phyloP scores from a whole-genome alignment of 2,329 filamentous ascomycete species.

The Truncatella angustata region DNA sequence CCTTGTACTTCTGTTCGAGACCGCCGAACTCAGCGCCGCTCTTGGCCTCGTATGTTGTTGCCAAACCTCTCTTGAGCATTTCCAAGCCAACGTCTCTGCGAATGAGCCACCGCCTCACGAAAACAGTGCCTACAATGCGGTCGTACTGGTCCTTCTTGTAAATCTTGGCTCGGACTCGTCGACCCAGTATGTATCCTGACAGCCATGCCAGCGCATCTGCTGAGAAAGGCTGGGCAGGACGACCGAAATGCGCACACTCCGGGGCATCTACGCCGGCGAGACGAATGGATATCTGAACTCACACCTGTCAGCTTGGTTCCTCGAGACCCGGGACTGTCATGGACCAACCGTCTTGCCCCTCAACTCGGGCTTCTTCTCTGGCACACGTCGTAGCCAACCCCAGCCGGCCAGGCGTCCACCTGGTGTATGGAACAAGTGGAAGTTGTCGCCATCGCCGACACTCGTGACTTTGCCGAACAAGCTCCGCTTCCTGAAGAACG shows the following conservation, averaged over 20 bases:
- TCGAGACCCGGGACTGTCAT: neutral
- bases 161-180: constrained; percentile 77
- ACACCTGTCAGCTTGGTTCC: neutral
- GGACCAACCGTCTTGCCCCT: constrained; percentile 71
- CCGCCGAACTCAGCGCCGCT: constrained; percentile 84
- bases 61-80: constrained; percentile 82
- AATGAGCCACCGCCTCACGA: constrained; percentile 65
- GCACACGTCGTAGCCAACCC: constrained; percentile 84
- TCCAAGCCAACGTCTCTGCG: constrained; percentile 81
- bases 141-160: constrained; percentile 90
- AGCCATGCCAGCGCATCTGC: constrained; percentile 82
- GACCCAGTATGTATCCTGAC: constrained; percentile 66
- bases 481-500: constrained; percentile 71
- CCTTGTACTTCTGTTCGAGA: constrained; percentile 61
- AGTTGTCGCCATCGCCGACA: constrained; percentile 95
- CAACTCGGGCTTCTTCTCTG: constrained; percentile 64
- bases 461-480: constrained; percentile 85
- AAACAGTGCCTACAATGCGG: constrained; percentile 83
- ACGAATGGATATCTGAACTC: constrained; percentile 73
- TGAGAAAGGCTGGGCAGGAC: constrained; percentile 79
- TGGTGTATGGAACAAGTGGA: constrained; percentile 90
- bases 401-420: constrained; percentile 85
- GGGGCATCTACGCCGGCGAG: constrained; percentile 92
- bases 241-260: constrained; percentile 89
- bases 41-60: constrained; percentile 93